These are phyloP conservation scores for Colletotrichum sp. DNA, from an alignment of 2,329 filamentous ascomycete species.

Conservation along the genomic window DNA sequence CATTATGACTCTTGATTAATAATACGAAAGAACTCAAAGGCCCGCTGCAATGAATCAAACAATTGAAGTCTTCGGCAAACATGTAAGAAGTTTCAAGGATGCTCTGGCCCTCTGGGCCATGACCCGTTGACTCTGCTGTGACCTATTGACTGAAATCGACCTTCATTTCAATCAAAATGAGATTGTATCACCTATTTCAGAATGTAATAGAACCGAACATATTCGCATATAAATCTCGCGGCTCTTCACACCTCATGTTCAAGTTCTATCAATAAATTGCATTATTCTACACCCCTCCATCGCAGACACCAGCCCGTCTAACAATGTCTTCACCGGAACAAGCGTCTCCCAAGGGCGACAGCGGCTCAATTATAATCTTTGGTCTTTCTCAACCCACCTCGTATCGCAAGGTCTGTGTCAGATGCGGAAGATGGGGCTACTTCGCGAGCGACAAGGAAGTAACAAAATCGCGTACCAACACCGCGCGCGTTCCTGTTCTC, in stretches of 20 bases:
- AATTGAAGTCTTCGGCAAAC: not conserved
- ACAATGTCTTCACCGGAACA: not conserved
- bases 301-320: not conserved
- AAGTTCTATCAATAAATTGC: accelerated
- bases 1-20: not conserved
- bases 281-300: not conserved
- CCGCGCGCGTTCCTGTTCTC: not conserved
- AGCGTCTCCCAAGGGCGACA: not conserved
- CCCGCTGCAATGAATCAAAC: not conserved
- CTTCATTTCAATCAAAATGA: no score
- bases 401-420: not conserved
- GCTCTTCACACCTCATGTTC: not conserved
- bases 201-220: not conserved
- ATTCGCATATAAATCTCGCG: not conserved
- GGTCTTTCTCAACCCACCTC: not conserved
- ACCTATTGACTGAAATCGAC: not conserved
- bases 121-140: not conserved
- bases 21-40: not conserved
- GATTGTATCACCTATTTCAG: accelerated
- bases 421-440: not conserved
- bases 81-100: not conserved
- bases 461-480: accelerated
- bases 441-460: not conserved
- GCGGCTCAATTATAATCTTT: not conserved
- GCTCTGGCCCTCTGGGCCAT: not conserved